Evolutionary conservation across 495 filamentous ascomycete genomes (phyloP).

Genomic region (Extremus antarcticus): DNA sequence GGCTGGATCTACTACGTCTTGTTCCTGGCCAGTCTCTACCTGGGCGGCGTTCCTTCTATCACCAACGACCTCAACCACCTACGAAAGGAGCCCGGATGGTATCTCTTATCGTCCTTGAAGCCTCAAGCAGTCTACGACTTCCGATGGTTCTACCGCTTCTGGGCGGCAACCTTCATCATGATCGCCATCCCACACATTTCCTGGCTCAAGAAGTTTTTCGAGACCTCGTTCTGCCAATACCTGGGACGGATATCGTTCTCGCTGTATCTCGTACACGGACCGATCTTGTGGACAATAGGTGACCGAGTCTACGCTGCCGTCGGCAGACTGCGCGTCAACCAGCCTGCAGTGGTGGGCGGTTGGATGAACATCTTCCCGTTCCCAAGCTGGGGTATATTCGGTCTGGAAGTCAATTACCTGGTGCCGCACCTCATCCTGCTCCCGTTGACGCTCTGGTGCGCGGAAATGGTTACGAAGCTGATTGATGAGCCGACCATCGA

Average conservation of each 20-base stretch:
- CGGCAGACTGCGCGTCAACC: constrained; percentile 36
- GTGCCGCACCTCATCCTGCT: constrained; percentile 43
- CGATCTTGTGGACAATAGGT: constrained; percentile 27
- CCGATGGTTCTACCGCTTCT: constrained; percentile 25
- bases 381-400: constrained; percentile 40
- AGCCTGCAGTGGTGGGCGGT: constrained; percentile 28
- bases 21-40: constrained; percentile 30
- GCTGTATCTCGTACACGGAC: constrained; percentile 21
- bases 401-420: constrained; percentile 44
- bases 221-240: constrained; percentile 19
- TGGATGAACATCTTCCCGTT: constrained; percentile 41
- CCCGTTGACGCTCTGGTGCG: constrained; percentile 46
- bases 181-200: constrained; percentile 25
- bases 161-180: constrained; percentile 28
- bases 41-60: constrained; percentile 38
- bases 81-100: constrained; percentile 34
- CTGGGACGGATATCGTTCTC: constrained; percentile 18
- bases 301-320: constrained; percentile 42
- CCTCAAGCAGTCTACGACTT: constrained; percentile 41
- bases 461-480: constrained; percentile 43
- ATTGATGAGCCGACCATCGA: constrained; percentile 47
- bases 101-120: constrained; percentile 37
- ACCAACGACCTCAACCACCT: constrained; percentile 28
- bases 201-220: constrained; percentile 31
- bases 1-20: constrained; percentile 35